Evolutionary conservation across 106 monocot genomes (phyloP), one percentile per base, ranked within the genome.

Genomic region (Amphibolis antarctica): DNA sequence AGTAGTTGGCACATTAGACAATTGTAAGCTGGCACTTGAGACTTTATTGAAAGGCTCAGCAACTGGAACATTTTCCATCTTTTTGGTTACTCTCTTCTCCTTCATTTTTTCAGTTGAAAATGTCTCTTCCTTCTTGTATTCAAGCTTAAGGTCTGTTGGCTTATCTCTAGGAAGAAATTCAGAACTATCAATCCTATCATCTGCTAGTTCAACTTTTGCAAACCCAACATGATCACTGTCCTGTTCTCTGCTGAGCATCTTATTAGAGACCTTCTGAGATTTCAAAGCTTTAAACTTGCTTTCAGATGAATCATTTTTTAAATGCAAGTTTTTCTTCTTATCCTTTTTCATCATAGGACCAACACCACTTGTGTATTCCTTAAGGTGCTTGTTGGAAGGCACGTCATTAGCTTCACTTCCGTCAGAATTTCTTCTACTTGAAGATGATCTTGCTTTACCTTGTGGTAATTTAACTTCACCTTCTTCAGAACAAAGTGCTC

Each of bases 121-220:
- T 56, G 55, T 60, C 42, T 61, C 59, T 43, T 67, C 59, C 43
- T 61, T 73, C 31, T 61, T 66, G 12, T 65, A 28, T 24, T 71
- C 74, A 71, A 55, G 22, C 47, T 78, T 71, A 23, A 55, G n/a
- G 31, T 46, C 68, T 17, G 54, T 55, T 23, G 53, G 44, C 42
- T 55, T 55, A 44, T 75, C 57, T 24, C 61, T 59, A 26, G 46
- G 29, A 57, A 12, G 9, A 24, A 18, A 13, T 46, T 24, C 55
- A 44, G 30, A 13, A 10, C 42, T 19, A 55, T 51, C 65, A 66
- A 13, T 21, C 86, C 57, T 76, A 86, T 78, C 73, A 17, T 64
- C 65, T 28, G 15, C 23, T 45, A 29, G 13, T 45, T 20, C 73
- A 65, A 9, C 46, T 58, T 73, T 57, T 18, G 31, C 12, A 31